Conservation (phyloP, 345 rosid species). For the Gossypium raimondii region DNA sequence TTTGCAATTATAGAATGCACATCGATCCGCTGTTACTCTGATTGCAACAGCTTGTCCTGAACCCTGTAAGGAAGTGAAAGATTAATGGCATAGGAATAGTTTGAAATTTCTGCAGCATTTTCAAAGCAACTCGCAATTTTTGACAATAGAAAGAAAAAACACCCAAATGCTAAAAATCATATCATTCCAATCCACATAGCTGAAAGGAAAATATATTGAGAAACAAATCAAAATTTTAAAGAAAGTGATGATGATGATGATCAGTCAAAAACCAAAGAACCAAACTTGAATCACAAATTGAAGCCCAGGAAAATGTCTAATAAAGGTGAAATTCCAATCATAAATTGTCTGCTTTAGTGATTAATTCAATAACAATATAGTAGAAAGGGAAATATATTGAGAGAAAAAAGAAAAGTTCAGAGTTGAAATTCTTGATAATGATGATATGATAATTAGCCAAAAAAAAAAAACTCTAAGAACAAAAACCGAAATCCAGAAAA, state of each 20-base stretch:
- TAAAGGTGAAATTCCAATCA: background rate
- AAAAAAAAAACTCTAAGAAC: too few species aligned
- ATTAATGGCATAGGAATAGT: background rate
- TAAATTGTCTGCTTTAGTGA: too few species aligned
- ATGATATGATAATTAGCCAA: too few species aligned
- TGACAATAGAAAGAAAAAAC: background rate
- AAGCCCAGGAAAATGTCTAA: too few species aligned
- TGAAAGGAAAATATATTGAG: too few species aligned
- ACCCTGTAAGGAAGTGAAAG: slow-evolving; percentile 44
- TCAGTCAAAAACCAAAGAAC: background rate
- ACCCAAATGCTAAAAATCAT: background rate
- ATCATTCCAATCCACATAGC: background rate
- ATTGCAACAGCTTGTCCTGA: slow-evolving; percentile 98
- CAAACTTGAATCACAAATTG: background rate
- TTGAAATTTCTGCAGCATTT: background rate
- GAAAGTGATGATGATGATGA: background rate
- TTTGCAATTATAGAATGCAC: slow-evolving; percentile 92
- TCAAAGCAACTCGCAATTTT: background rate
- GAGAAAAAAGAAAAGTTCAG: too few species aligned
- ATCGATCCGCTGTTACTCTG: slow-evolving; percentile 90
- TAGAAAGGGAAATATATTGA: too few species aligned
- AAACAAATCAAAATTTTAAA: background rate
- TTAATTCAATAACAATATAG: too few species aligned
- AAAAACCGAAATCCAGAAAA: background rate
- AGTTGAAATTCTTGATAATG: too few species aligned